phyloP scores from a whole-genome alignment of 2,329 filamentous ascomycete species.

The Fusarium pilosicola region DNA sequence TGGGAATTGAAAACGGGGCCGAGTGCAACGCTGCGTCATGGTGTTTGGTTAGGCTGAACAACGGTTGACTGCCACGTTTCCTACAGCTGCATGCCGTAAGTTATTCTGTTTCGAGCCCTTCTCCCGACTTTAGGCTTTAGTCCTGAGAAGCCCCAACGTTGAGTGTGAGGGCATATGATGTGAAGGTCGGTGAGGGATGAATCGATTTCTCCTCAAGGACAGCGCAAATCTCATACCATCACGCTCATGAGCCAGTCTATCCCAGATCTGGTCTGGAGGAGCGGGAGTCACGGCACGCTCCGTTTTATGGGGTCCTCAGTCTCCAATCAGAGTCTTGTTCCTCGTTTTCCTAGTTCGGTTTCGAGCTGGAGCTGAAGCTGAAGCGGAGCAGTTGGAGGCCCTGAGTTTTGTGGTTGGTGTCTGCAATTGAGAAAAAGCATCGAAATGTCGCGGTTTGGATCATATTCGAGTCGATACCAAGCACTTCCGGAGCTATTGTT shows the following conservation, averaged over 20 bases:
- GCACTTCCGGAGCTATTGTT: neutral
- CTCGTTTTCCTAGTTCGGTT: neutral
- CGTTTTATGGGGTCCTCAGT: neutral
- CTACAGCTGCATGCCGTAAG: slow-evolving; percentile 10
- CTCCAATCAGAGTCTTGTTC: slow-evolving; percentile 33
- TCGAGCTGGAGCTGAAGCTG: slow-evolving; percentile 15
- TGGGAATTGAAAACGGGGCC: slow-evolving; percentile 26
- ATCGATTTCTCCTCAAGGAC: neutral
- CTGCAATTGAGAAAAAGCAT: neutral
- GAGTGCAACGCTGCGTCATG: slow-evolving; percentile 35
- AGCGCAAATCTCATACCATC: neutral
- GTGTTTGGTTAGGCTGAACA: slow-evolving; percentile 14
- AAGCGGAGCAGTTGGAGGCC: neutral
- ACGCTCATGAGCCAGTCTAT: slow-evolving; percentile 16
- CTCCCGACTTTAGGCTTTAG: neutral
- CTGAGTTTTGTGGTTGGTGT: neutral
- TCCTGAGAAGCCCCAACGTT: neutral
- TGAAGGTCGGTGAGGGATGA: neutral
- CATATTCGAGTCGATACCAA: neutral
- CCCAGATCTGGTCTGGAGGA: slow-evolving; percentile 27
- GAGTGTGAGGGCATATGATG: neutral
- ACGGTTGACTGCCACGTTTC: slow-evolving; percentile 24
- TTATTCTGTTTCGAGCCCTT: slow-evolving; percentile 10
- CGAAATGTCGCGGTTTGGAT: neutral
- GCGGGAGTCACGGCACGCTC: slow-evolving; percentile 43